Conservation (phyloP, 139 green algal species). For the Chlamydomonas sphaeroides region DNA sequence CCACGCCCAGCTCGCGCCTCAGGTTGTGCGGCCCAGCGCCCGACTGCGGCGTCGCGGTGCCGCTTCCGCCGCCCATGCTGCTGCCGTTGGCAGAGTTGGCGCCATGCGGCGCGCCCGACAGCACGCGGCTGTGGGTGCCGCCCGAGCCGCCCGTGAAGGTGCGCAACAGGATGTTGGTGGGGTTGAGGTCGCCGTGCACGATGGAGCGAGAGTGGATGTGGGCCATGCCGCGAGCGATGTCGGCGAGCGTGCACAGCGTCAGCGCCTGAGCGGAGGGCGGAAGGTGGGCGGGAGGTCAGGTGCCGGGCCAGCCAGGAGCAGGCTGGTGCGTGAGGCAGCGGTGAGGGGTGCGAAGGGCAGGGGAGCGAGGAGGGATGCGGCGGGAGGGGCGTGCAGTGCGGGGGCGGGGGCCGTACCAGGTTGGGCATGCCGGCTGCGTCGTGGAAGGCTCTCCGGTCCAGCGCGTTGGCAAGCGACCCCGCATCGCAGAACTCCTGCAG, state of each 20-base stretch:
- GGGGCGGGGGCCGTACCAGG: conserved; percentile 37
- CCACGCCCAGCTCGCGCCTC: conserved; percentile 2
- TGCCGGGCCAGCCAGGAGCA: too few relatives aligned
- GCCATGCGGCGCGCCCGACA: too few relatives aligned
- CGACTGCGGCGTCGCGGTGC: neutral
- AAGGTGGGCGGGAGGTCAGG: neutral
- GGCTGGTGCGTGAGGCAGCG: too few relatives aligned
- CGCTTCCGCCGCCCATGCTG: neutral
- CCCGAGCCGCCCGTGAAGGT: neutral
- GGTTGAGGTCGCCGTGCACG: conserved; percentile 56
- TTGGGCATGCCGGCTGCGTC: conserved; percentile 25
- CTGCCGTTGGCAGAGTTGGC: neutral
- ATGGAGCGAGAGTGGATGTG: conserved; percentile 51
- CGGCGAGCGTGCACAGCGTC: conserved; percentile 32
- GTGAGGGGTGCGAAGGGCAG: too few relatives aligned
- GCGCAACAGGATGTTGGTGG: conserved; percentile 51
- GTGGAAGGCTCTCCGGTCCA: conserved; percentile 44
- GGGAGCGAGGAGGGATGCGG: too few relatives aligned
- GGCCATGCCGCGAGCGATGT: conserved; percentile 51
- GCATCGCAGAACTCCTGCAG: conserved; percentile 54
- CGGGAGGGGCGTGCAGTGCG: too few relatives aligned
- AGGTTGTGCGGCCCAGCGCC: neutral
- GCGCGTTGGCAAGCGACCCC: conserved; percentile 17
- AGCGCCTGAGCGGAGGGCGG: conserved; percentile 13
- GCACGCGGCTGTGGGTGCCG: neutral